A percentile compares a stretch with the other conserved stretches of the same genome.
Conservation (phyloP, 139 green algal species). For the Tetradesmus obliquus region DNA sequence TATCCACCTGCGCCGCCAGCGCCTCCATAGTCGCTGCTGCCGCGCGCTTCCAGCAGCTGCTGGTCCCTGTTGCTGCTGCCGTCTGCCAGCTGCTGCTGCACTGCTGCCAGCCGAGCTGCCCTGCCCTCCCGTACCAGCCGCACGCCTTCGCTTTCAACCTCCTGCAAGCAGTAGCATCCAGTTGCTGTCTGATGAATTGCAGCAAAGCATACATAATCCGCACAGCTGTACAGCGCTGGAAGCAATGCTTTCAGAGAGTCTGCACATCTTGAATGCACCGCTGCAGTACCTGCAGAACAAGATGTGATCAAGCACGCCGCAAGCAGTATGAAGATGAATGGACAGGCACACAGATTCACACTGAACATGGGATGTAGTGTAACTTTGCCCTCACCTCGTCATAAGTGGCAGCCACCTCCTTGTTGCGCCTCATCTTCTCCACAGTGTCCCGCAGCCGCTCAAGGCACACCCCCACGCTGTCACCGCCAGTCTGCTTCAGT, state of each 20-base stretch:
- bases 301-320: not conserved
- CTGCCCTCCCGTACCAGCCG: conserved; percentile 34
- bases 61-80: conserved; percentile 26
- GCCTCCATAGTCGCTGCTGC: not conserved
- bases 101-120: conserved; percentile 17
- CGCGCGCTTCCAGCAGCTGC: not conserved
- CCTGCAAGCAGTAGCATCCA: conserved; percentile 24
- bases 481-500: not conserved
- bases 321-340: not conserved
- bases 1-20: not conserved
- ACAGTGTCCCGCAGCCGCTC: conserved; percentile 11
- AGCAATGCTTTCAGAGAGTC: not conserved
- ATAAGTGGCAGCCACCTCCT: not conserved
- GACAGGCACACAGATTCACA: not conserved
- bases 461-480: conserved; percentile 1
- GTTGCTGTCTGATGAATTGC: not conserved
- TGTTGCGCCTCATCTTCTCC: conserved; percentile 21
- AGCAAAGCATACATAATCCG: not conserved
- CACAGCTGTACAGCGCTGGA: not conserved
- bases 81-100: conserved; percentile 18
- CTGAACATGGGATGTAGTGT: not conserved
- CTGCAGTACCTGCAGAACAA: not conserved
- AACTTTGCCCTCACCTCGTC: not conserved
- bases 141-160: conserved; percentile 23
- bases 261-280: not conserved